A percentile compares a stretch with the other conserved stretches of the same genome.
Conservation (phyloP, 2,329 filamentous ascomycete genomes). For the Clarireedia hainanense region DNA sequence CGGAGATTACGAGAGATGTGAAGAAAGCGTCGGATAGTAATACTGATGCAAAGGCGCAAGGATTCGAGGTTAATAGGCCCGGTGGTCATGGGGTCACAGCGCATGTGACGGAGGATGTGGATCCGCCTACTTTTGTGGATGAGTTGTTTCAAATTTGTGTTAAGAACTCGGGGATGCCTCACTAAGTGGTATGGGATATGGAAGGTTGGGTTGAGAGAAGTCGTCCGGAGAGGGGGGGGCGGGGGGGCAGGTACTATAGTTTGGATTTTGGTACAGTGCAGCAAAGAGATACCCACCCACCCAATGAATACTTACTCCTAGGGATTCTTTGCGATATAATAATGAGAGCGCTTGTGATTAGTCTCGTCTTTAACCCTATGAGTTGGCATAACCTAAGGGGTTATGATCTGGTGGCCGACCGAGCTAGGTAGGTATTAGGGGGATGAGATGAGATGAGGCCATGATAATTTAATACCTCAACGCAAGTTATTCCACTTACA, state of each 20-base stretch:
- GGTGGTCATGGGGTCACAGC: slow-evolving; percentile 1
- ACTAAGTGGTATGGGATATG: background rate
- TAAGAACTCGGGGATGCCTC: slow-evolving; percentile 4
- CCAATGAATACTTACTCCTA: background rate
- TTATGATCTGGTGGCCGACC: too few species aligned
- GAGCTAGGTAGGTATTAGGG: too few species aligned
- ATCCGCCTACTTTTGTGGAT: slow-evolving; percentile 9
- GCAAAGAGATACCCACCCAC: background rate
- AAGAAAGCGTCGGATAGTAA: background rate
- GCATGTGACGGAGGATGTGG: slow-evolving; percentile 1
- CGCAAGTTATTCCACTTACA: too few species aligned
- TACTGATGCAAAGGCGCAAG: background rate
- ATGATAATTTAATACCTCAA: too few species aligned
- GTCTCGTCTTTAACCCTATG: too few species aligned
- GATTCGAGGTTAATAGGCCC: background rate
- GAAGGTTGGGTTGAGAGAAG: background rate
- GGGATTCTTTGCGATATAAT: too few species aligned
- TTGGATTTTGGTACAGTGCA: background rate
- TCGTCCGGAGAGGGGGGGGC: too few species aligned
- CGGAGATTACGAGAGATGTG: slow-evolving; percentile 3
- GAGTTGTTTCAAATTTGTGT: slow-evolving; percentile 9
- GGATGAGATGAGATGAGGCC: too few species aligned
- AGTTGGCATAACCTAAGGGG: too few species aligned
- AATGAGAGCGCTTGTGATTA: too few species aligned
- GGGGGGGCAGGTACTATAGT: background rate